Base-by-base conservation (phyloP, 2,329 filamentous ascomycete species). In the Stagonosporopsis chrysanthemi region DNA sequence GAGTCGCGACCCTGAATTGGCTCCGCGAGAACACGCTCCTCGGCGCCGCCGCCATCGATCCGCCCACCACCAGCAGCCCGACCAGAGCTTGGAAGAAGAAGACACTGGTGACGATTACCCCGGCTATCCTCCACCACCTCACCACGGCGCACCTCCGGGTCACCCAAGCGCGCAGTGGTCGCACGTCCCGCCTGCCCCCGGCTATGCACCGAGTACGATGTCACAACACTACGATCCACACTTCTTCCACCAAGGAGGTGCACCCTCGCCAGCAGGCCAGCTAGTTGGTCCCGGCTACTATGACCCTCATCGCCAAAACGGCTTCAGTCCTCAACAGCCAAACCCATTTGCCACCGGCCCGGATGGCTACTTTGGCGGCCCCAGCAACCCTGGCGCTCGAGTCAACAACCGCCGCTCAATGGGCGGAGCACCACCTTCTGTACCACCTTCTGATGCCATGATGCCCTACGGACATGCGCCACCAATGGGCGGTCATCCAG, bases 41-140 rank as follows among this genome's bases (percentile, higher is more conserved):
- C 69, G 73, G 44, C 70, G 71, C 61, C 66, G 60, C 62, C 71
- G 72, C 66, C 68, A 65, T 52, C 69, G 66, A 60, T 75, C 74
- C 65, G 66, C 63, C 64, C 75, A 77, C 64, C 75, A 77, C 58
- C 55, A 53, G 26, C 49, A 29, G 31, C 49, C 55, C 6, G 55
- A 44, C 8, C 47, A 57, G 24, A 48, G 43, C 49, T 19, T 52
- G 7, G 50, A 41, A n/a, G 48, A 58, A 28, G 72, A 77, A 54
- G 76, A 78, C 67, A 76, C 71, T 60, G 72, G 74, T 56, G 79
- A 81, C 71, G 79, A 81, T 61, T 80, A 81, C 64, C 77, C 76
- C 57, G 72, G 76, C 69, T 77, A 76, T 66, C 69, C 66, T 44
- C 49, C 61, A 14, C 64, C 73, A 58, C 56, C 72, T 58, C 65